These are phyloP conservation scores for Cucurbitaria berberidis DNA, from an alignment of 2,329 filamentous ascomycete genomes.

Conservation along the genomic window DNA sequence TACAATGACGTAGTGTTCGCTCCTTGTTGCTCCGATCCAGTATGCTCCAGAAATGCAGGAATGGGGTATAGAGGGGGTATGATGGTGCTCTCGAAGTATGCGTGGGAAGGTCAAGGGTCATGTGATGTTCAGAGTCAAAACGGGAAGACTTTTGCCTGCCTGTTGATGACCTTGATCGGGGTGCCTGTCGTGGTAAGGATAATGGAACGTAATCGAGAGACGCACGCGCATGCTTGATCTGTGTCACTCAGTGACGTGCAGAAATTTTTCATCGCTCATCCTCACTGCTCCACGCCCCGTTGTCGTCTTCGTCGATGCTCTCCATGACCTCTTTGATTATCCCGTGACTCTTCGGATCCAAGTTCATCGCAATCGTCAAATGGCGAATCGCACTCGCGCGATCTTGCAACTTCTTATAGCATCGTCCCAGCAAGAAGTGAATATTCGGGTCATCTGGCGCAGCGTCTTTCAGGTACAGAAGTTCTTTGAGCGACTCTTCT, in stretches of 20 bases:
- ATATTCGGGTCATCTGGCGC: conserved; percentile 95
- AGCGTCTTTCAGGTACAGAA: conserved; percentile 87
- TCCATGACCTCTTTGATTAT: conserved; percentile 98
- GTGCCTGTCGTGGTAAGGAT: not conserved
- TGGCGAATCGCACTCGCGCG: conserved; percentile 83
- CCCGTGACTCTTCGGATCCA: conserved; percentile 94
- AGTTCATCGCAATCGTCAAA: conserved; percentile 91
- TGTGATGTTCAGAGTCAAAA: not conserved
- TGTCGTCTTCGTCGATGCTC: conserved; percentile 77
- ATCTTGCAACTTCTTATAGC: conserved; percentile 65
- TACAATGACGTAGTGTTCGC: not conserved
- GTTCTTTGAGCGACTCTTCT: conserved; percentile 76
- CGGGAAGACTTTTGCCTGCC: not conserved
- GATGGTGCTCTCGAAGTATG: not conserved
- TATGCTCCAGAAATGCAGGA: not conserved
- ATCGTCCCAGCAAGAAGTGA: conserved; percentile 88
- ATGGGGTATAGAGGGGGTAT: not conserved
- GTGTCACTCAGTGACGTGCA: not conserved
- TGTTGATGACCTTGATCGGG: not conserved
- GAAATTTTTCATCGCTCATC: conserved; percentile 32
- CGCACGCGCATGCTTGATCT: not conserved
- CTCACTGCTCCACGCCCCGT: conserved; percentile 46
- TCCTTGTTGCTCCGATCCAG: not conserved
- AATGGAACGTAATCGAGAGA: not conserved
- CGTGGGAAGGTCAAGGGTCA: not conserved